phyloP scores from a whole-genome alignment of 768 basidiomycete species.

The Boletus pseudo-olivaceus region DNA sequence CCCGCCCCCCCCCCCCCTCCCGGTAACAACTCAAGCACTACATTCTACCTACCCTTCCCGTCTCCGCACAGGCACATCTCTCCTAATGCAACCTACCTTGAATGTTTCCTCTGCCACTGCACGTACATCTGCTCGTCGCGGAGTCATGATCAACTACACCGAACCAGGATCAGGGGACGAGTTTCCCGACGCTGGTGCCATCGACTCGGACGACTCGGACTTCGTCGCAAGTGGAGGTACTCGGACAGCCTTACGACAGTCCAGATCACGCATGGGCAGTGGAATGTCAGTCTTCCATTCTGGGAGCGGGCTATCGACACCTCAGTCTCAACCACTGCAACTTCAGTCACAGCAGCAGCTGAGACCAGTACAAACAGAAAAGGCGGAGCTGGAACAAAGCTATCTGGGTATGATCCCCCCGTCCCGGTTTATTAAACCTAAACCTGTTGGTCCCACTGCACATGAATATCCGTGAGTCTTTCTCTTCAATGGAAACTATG shows the following conservation, averaged over 20 bases:
- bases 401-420: constrained; percentile 89
- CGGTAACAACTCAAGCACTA: constrained; percentile 64
- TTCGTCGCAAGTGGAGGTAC: constrained; percentile 66
- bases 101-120: constrained; percentile 39
- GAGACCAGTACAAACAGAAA: constrained; percentile 35
- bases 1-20: constrained; percentile 54
- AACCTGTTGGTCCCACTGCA: constrained; percentile 51
- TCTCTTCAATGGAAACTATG: constrained; percentile 4
- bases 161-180: constrained; percentile 85
- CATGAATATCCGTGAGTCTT: constrained; percentile 74
- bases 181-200: constrained; percentile 72
- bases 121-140: constrained; percentile 54
- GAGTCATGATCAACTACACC: constrained; percentile 79
- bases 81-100: constrained; percentile 86
- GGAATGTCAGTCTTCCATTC: constrained; percentile 57
- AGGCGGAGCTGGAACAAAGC: constrained; percentile 75
- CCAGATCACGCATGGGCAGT: constrained; percentile 39
- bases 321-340: constrained; percentile 27
- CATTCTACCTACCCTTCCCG: constrained; percentile 84
- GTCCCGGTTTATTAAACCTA: constrained; percentile 65
- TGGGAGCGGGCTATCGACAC: constrained; percentile 40
- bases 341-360: constrained; percentile 16
- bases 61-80: constrained; percentile 84
- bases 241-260: constrained; percentile 52
- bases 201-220: constrained; percentile 84